These are phyloP conservation scores for Ceratopteris richardii DNA, from an alignment of 75 land plant genomes.

Conservation along the genomic window DNA sequence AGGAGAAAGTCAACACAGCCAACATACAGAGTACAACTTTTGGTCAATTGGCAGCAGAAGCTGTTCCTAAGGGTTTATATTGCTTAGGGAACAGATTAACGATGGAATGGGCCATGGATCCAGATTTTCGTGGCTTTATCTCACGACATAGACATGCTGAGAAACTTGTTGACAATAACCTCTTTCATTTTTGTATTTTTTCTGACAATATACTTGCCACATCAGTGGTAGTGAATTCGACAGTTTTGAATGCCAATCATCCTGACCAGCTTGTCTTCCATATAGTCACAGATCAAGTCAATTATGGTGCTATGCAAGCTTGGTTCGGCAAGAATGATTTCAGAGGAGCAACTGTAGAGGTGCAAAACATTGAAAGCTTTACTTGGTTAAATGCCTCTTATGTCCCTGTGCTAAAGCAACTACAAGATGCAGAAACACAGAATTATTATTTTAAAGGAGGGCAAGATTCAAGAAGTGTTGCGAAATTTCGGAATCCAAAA, in stretches of 20 bases:
- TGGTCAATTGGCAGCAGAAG: conserved; percentile 87
- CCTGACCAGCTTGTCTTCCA: conserved; percentile 75
- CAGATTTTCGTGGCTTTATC: conserved; percentile 23
- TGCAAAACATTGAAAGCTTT: conserved; percentile 66
- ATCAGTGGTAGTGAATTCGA: conserved; percentile 89
- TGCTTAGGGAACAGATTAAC: conserved; percentile 61
- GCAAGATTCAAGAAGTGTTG: conserved; percentile 39
- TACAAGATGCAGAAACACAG: conserved; percentile 73
- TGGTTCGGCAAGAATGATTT: conserved; percentile 73
- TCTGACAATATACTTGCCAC: conserved; percentile 89
- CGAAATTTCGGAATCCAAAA: conserved; percentile 88
- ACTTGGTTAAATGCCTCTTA: conserved; percentile 84
- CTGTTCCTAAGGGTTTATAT: conserved; percentile 76
- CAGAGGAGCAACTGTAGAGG: conserved; percentile 58
- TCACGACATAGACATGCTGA: conserved; percentile 13
- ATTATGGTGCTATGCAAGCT: conserved; percentile 75
- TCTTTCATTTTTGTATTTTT: conserved; percentile 75
- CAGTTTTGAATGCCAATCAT: conserved; percentile 53
- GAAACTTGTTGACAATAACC: conserved; percentile 50
- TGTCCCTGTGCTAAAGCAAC: conserved; percentile 92
- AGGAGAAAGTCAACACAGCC: conserved; percentile 51
- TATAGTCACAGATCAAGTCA: conserved; percentile 77
- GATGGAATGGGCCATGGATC: conserved; percentile 44
- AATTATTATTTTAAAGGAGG: conserved; percentile 71
- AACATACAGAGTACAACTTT: conserved; percentile 54